phyloP scores from a whole-genome alignment of 306 rosid species.

The Rosa chinensis region DNA sequence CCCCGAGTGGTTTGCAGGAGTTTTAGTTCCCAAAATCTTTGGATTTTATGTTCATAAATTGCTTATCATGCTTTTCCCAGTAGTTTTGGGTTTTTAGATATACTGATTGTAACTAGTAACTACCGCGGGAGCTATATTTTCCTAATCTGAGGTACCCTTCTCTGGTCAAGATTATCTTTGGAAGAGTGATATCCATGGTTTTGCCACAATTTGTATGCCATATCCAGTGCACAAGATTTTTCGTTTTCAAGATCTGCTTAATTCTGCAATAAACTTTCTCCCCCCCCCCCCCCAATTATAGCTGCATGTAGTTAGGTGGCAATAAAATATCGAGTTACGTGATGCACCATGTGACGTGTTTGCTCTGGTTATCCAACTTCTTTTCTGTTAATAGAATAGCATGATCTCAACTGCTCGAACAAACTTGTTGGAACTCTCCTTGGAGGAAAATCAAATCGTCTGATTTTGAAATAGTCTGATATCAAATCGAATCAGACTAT shows the following conservation, averaged over 20 bases:
- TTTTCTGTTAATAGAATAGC: neutral
- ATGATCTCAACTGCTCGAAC: neutral
- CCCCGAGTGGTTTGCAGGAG: neutral
- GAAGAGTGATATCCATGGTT: neutral
- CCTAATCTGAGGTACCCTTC: neutral
- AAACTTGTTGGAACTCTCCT: neutral
- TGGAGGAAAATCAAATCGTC: neutral
- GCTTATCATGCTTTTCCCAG: neutral
- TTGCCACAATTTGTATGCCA: neutral
- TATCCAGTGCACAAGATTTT: neutral
- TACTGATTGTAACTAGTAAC: constrained; percentile 9
- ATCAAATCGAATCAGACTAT: neutral
- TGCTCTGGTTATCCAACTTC: neutral
- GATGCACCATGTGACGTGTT: neutral
- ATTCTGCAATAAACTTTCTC: neutral
- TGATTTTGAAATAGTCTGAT: neutral
- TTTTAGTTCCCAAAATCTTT: neutral
- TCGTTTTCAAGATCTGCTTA: neutral
- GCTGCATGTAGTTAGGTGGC: neutral
- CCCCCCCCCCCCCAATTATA: too few species aligned
- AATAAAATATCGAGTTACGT: neutral
- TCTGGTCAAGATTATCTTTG: neutral
- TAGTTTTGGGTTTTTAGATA: neutral
- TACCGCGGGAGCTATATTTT: neutral
- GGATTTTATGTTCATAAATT: neutral